Conservation (phyloP, 176 grass and related monocot species). For the Eragrostis nindensis region DNA sequence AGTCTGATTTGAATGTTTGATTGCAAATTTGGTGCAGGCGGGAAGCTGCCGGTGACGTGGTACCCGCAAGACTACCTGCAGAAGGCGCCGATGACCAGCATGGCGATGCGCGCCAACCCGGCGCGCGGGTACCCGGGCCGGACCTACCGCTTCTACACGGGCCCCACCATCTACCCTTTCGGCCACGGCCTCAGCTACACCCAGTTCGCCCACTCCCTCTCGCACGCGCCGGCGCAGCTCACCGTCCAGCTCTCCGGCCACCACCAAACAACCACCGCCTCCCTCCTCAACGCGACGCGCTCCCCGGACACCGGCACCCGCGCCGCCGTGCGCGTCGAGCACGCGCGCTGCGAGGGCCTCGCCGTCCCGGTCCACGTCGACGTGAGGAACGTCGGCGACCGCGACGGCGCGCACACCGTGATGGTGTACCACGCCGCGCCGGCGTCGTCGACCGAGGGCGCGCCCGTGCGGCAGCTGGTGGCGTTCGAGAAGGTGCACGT, state of each 20-base stretch:
- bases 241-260: constrained; percentile 56
- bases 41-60: constrained; percentile 92
- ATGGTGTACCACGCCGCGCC: constrained; percentile 62
- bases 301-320: background rate
- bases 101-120: constrained; percentile 74
- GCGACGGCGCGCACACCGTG: constrained; percentile 72
- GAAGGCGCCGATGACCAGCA: constrained; percentile 79
- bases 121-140: constrained; percentile 63
- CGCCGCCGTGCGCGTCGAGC: constrained; percentile 55
- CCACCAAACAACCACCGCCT: background rate
- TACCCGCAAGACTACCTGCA: constrained; percentile 71
- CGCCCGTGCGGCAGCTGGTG: constrained; percentile 59
- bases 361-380: constrained; percentile 66
- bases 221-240: constrained; percentile 53
- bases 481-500: constrained; percentile 87
- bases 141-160: constrained; percentile 84
- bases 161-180: constrained; percentile 72
- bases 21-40: constrained; percentile 44
- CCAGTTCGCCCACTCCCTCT: constrained; percentile 60
- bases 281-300: constrained; percentile 32
- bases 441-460: background rate
- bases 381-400: constrained; percentile 58
- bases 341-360: constrained; percentile 58
- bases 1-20: background rate
- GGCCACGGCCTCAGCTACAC: constrained; percentile 85